phyloP scores from a whole-genome alignment of 805 yeast species.

The Candida sphagnicola region DNA sequence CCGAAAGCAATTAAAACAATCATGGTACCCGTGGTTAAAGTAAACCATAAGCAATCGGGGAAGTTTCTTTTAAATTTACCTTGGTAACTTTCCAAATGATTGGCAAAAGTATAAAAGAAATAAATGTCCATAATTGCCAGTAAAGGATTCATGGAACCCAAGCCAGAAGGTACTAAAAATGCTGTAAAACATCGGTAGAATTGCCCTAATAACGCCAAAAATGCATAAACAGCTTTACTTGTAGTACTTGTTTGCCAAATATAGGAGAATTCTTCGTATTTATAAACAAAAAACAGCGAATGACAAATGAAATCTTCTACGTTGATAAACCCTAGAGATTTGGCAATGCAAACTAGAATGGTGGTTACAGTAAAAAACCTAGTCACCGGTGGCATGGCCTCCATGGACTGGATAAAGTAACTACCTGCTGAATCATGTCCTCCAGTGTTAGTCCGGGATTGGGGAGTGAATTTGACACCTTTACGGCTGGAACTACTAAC shows the following conservation, averaged over 20 bases:
- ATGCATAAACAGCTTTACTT: constrained; percentile 6
- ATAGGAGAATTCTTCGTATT: constrained; percentile 3
- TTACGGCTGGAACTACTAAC: constrained; percentile 19
- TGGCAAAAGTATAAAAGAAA: constrained; percentile 53
- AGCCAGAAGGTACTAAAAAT: constrained; percentile 42
- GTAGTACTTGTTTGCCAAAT: constrained; percentile 3
- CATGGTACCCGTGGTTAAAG: constrained; percentile 45
- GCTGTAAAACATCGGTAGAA: constrained; percentile 47
- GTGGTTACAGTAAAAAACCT: constrained; percentile 50
- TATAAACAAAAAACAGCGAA: no score
- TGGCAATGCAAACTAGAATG: constrained; percentile 37
- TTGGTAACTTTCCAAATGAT: constrained; percentile 45
- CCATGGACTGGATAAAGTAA: constrained; percentile 15
- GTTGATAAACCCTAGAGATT: no score
- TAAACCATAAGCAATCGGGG: constrained; percentile 57
- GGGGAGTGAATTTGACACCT: constrained; percentile 5
- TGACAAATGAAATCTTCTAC: no score
- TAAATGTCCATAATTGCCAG: constrained; percentile 45
- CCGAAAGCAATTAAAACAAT: constrained; percentile 32
- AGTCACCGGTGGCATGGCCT: constrained; percentile 57
- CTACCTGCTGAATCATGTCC: neutral
- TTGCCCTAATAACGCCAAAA: constrained; percentile 25
- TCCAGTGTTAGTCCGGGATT: no score
- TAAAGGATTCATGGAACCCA: constrained; percentile 19
- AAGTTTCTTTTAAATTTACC: constrained; percentile 45